Evolutionary conservation across 495 filamentous ascomycete genomes (phyloP), one percentile per base, ranked within the genome.

Genomic region (Copromyces sp.): DNA sequence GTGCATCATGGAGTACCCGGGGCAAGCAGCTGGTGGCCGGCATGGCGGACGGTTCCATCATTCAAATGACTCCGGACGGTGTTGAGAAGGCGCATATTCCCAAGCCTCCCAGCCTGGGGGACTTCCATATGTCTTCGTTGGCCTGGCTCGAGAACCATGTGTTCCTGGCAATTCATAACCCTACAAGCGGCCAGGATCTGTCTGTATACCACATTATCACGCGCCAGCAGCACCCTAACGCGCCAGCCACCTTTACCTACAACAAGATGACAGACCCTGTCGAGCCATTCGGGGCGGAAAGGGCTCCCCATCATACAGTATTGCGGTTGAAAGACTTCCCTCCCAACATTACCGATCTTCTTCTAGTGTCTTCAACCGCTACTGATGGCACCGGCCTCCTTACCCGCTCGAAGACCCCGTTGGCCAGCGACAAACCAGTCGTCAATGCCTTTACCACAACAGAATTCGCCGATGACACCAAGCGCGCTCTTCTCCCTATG

Each of bases 11-110:
- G 96, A 98, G 95, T 78, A 90, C 88, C 69, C 92, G 89, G 76
- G 96, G 96, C 53, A 98, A 97, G 79, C 94, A 97, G 79, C 84
- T 99, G 32, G 87, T 98, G 7, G 96, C 94, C 75, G 96, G 96
- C 39, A 86, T 96, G 75, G 90, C 85, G 20, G 89, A 97, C 81
- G 95, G 95, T 69, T 89, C 89, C 29, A 89, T 90, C 44, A 89
- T 87, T 73, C 95, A 97, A 78, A 90, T 98, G 89, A 93, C 91
- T 2, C 92, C 91, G 0, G 87, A 92, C 69, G 95, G 94, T 39
- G 84, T 83, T 16, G 86, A 86, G 24, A 95, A 93, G 79, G 93
- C 85, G 29, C 84, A 89, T 47, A 91, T 98, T 47, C 95, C 95
- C 40, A 86, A 89, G 45, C 94, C 95, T 8, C 88, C 93, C 11